A percentile compares a stretch with the other conserved stretches of the same genome.
phyloP scores from a whole-genome alignment of 805 yeast genomes.

The Saturnispora kantuleensis region DNA sequence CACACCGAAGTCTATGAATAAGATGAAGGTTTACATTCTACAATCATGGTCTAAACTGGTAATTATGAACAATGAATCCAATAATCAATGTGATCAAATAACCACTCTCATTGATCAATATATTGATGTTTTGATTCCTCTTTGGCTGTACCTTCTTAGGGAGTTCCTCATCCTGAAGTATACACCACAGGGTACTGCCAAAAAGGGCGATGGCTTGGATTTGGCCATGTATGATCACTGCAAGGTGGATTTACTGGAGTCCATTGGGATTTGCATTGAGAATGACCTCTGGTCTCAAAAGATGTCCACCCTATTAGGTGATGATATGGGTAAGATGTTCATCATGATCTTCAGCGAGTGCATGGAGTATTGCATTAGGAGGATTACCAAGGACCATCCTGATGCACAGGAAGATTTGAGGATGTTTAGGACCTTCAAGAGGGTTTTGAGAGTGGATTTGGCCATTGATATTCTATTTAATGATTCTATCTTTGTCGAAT shows the following conservation, averaged over 20 bases:
- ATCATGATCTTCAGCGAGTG: constrained; percentile 79
- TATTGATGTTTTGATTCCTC: constrained; percentile 49
- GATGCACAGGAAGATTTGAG: constrained; percentile 19
- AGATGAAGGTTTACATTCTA: constrained; percentile 49
- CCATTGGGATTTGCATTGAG: constrained; percentile 55
- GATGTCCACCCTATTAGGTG: constrained; percentile 40
- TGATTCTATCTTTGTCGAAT: constrained; percentile 63
- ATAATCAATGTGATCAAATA: constrained; percentile 29
- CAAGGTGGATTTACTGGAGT: constrained; percentile 75
- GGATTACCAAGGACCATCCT: constrained; percentile 15
- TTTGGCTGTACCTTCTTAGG: constrained; percentile 70
- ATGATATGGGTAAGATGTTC: constrained; percentile 56
- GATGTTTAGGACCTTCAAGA: constrained; percentile 42
- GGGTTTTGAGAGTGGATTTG: constrained; percentile 46
- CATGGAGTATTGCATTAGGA: constrained; percentile 56
- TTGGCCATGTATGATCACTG: constrained; percentile 41
- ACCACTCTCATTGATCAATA: constrained; percentile 44
- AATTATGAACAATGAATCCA: constrained; percentile 29
- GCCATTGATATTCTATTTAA: constrained; percentile 52
- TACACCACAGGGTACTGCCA: constrained; percentile 23
- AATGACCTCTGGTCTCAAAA: constrained; percentile 30
- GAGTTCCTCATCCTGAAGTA: constrained; percentile 66
- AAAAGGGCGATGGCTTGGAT: constrained; percentile 33
- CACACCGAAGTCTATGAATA: constrained; percentile 37
- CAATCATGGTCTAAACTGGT: constrained; percentile 59